Conservation (phyloP, 2,329 filamentous ascomycete species). For the Pseudomassariella vexata region DNA sequence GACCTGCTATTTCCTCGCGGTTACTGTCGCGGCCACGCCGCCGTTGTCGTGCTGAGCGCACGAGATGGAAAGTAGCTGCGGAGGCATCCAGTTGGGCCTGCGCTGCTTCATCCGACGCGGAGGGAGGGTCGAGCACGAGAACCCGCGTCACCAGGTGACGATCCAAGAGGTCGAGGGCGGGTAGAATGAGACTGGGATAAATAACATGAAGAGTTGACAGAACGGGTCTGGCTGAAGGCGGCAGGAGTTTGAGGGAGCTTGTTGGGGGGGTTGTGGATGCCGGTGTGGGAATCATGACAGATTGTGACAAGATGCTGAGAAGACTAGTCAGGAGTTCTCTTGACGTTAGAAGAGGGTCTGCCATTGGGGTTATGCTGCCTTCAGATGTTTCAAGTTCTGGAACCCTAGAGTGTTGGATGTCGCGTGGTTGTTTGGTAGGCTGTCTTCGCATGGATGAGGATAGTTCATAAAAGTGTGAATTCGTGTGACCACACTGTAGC, state of each 20-base stretch:
- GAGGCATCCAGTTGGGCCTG: conserved; percentile 5
- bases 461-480: no score
- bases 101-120: conserved; percentile 3
- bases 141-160: conserved; percentile 62
- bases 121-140: conserved; percentile 15
- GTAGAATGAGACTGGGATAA: conserved; percentile 74
- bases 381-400: conserved; percentile 4
- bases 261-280: conserved; percentile 3
- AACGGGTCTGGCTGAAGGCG: conserved; percentile 40
- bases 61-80: conserved; percentile 47
- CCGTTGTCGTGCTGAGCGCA: conserved; percentile 48
- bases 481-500: no score
- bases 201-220: conserved; percentile 80
- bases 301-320: conserved; percentile 32
- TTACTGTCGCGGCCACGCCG: conserved; percentile 21
- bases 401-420: background rate
- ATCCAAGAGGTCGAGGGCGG: conserved; percentile 84
- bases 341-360: conserved; percentile 29
- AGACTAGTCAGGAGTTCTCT: conserved; percentile 44
- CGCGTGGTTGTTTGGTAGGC: no score
- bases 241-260: conserved; percentile 30
- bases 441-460: no score
- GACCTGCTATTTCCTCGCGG: conserved; percentile 16
- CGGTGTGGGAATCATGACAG: conserved; percentile 11
- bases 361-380: conserved; percentile 5